phyloP scores from a whole-genome alignment of 345 rosid species.

The Camelina sativa region DNA sequence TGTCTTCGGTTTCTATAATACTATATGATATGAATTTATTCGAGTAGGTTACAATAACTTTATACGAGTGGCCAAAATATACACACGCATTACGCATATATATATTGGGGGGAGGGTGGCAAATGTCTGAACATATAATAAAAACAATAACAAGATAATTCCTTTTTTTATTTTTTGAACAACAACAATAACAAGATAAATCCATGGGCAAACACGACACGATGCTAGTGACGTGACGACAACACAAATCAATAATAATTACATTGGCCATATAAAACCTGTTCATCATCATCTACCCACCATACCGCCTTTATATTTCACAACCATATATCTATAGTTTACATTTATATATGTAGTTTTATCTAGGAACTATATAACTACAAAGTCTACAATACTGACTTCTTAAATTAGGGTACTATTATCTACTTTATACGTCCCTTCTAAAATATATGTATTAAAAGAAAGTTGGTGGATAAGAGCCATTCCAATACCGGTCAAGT shows the following conservation, averaged over 20 bases:
- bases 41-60: background rate
- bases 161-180: too few relatives aligned
- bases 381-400: background rate
- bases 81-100: slow-evolving; percentile 3
- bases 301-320: slow-evolving; percentile 8
- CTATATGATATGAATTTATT: background rate
- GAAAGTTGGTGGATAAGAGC: too few relatives aligned
- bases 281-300: background rate
- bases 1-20: background rate
- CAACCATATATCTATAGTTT: background rate
- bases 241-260: background rate
- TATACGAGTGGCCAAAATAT: background rate
- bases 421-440: background rate
- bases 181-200: background rate
- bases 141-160: background rate
- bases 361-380: background rate
- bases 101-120: background rate
- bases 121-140: background rate
- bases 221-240: slow-evolving; percentile 7
- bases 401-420: background rate
- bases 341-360: background rate
- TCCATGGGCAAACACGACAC: slow-evolving; percentile 4
- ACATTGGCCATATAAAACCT: background rate
- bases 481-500: background rate
- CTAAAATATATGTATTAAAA: too few relatives aligned